Evolutionary conservation across 306 rosid species (phyloP).

Genomic region (Rosa rugosa): DNA sequence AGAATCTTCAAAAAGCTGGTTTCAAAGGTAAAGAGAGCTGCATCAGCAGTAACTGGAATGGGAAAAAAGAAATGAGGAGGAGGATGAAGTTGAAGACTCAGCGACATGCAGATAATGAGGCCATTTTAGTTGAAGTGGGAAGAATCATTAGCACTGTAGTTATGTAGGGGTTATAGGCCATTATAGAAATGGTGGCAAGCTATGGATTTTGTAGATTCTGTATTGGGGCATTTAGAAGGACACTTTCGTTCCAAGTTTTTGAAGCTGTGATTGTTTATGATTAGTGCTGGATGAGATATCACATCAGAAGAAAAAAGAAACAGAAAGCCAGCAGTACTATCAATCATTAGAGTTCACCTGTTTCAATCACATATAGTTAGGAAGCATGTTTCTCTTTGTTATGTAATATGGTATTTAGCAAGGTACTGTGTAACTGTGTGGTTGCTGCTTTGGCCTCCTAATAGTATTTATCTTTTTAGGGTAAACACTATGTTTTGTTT

Average conservation of each 20-base stretch:
- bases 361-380: background rate
- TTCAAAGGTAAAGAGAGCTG: background rate
- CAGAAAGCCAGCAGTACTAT: background rate
- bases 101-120: background rate
- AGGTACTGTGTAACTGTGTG: background rate
- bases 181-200: background rate
- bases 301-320: background rate
- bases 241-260: background rate
- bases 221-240: background rate
- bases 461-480: background rate
- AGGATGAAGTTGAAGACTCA: constrained; percentile 6
- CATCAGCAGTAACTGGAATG: background rate
- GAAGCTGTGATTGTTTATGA: background rate
- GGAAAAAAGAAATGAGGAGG: constrained; percentile 11
- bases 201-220: background rate
- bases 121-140: constrained; percentile 1
- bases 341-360: background rate
- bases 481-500: background rate
- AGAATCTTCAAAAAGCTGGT: background rate
- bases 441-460: background rate
- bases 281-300: background rate
- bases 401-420: background rate
- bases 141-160: background rate
- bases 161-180: background rate
- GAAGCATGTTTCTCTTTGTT: background rate